Conservation (phyloP, 1,284 basidiomycete species). For the Takashimella tepidaria region DNA sequence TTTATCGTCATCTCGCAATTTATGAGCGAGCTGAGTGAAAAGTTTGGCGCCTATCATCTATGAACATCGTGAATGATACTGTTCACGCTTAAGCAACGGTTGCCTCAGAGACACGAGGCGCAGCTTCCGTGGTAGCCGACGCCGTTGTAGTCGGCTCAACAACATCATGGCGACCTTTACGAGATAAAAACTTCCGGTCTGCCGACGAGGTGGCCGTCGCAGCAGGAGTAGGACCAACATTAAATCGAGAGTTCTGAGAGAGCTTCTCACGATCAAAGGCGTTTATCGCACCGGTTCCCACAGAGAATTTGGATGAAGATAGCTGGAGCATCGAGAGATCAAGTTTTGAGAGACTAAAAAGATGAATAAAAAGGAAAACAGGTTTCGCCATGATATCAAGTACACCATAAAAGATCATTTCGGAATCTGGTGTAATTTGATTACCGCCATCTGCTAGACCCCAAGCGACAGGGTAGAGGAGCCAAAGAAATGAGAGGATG, state of each 20-base stretch:
- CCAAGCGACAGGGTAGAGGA: constrained; percentile 53
- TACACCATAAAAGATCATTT: constrained; percentile 57
- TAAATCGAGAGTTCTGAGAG: not conserved
- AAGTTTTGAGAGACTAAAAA: constrained; percentile 17
- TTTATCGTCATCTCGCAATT: too few species aligned
- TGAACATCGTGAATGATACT: not conserved
- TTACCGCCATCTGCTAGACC: constrained; percentile 49
- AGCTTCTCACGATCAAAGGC: constrained; percentile 24
- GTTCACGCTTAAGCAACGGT: not conserved
- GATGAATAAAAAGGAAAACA: constrained; percentile 44
- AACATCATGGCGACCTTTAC: constrained; percentile 23
- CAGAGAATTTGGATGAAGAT: constrained; percentile 31
- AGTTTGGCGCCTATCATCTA: too few species aligned
- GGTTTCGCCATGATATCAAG: constrained; percentile 58
- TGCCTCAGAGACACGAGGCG: not conserved
- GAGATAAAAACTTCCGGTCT: constrained; percentile 26
- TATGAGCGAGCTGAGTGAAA: too few species aligned
- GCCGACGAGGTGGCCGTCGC: constrained; percentile 1
- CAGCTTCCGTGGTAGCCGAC: not conserved
- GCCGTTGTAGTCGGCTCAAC: not conserved
- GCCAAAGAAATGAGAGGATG: constrained; percentile 53
- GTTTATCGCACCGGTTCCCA: constrained; percentile 10
- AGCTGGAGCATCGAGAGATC: constrained; percentile 38
- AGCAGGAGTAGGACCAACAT: constrained; percentile 2
- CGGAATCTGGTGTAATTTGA: constrained; percentile 42